phyloP scores from a whole-genome alignment of 305 asterid species.

The Fraxinus angustifolia region DNA sequence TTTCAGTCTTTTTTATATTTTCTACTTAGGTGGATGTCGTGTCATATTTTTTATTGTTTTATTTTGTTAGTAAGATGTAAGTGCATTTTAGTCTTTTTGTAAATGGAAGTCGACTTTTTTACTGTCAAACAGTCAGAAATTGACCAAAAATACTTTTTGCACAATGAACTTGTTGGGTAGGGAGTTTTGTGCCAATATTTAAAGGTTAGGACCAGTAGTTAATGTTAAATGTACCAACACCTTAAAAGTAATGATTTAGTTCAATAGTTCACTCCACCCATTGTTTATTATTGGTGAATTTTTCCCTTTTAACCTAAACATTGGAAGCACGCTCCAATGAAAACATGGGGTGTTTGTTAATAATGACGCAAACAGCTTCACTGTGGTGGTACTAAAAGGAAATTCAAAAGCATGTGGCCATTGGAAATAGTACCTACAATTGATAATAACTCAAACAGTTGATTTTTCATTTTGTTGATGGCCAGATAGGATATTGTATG shows the following conservation, averaged over 20 bases:
- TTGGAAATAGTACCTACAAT: too few species aligned
- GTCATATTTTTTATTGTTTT: neutral
- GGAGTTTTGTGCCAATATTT: neutral
- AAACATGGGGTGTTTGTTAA: neutral
- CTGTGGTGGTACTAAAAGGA: neutral
- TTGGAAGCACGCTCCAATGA: neutral
- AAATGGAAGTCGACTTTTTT: too few species aligned
- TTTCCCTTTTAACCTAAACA: neutral
- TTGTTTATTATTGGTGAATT: too few species aligned
- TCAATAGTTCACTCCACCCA: too few species aligned
- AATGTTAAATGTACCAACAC: too few species aligned
- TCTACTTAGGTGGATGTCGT: neutral
- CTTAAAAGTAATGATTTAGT: too few species aligned
- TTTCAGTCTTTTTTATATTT: neutral
- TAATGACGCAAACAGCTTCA: too few species aligned
- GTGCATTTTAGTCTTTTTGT: neutral
- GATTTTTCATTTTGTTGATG: too few species aligned
- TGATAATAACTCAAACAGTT: too few species aligned
- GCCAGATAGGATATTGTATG: too few species aligned
- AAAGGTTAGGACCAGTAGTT: neutral
- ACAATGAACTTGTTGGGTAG: neutral
- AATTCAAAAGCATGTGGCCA: neutral
- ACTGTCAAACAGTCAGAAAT: neutral
- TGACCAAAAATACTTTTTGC: neutral
- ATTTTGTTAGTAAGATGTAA: neutral